Base-by-base conservation (phyloP, 371 early-diverging fungal genomes). In the Mucor indicus region DNA sequence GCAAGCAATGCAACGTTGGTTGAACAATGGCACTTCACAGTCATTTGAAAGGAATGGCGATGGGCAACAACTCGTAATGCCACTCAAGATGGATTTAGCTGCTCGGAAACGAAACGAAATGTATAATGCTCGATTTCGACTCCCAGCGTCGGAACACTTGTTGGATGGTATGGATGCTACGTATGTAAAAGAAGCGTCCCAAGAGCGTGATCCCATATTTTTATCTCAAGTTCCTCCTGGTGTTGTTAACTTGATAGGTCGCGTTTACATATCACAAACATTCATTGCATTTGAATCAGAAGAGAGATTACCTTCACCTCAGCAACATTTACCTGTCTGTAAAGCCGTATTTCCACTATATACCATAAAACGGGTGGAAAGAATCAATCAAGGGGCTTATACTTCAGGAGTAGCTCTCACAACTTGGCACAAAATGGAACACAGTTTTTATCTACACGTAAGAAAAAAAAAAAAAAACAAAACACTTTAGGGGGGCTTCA, bases 361-460 rank as follows among this genome's bases (percentile, higher is more conserved):
- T 57, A 89, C 91, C 7, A 80, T 98, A 38, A 89, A 91, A 37
- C 80, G 92, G 8, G 94, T 98, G 2, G 97, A 96, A 61, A 77
- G 90, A n/a, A 68, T 91, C 46, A 83, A 61, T 27, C 38, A 56
- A 8, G 69, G 71, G 0, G 58, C 67, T 1, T 70, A 70, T 44
- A 61, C 57, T 1, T 60, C 71, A 1, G 55, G 71, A 2, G 50
- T 77, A 20, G 50, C 73, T 4, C 57, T 84, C 12, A 64, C 72
- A 21, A 81, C 80, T 3, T 83, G 80, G 73, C 86, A 87, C 40
- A 75, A 77, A 47, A 83, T 82, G 77, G 68, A 73, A 24, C 67
- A 80, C 24, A 60, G 75, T 12, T 79, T 83, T 29, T 71, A 71
- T 19, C 53, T 83, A 10, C 69, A 80, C 38, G 74, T 65, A 62